These are phyloP conservation scores for Zygosaccharomyces gambellarensis DNA, from an alignment of 805 yeast genomes.

Conservation along the genomic window DNA sequence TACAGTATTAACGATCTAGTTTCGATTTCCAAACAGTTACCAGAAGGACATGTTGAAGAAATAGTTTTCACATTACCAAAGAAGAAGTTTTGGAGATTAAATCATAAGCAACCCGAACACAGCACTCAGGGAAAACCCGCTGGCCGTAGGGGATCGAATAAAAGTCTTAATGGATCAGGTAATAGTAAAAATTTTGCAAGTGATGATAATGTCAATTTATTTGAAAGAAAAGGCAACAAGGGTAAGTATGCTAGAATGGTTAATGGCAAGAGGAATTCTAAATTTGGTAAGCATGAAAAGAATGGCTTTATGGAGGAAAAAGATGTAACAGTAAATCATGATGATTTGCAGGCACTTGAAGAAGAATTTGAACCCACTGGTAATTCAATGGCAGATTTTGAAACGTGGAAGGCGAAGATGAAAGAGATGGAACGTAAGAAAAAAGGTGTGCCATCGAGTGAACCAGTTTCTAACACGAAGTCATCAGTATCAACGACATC, in stretches of 20 bases:
- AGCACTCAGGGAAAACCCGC: constrained; percentile 13
- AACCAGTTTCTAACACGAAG: constrained; percentile 1
- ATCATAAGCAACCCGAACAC: constrained; percentile 26
- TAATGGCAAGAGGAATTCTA: constrained; percentile 14
- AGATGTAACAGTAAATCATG: constrained; percentile 28
- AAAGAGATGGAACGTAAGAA: constrained; percentile 36
- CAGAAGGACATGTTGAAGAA: constrained; percentile 32
- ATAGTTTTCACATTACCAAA: constrained; percentile 41
- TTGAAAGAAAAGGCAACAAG: constrained; percentile 22
- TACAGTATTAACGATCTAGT: constrained; percentile 31
- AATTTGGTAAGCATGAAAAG: constrained; percentile 14
- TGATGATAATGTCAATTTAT: constrained; percentile 8
- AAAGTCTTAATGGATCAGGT: constrained; percentile 11
- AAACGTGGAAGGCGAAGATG: constrained; percentile 38
- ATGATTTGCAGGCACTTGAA: constrained; percentile 34
- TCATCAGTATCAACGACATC: constrained; percentile 17
- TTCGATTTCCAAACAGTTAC: constrained; percentile 17
- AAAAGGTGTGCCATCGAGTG: constrained; percentile 24
- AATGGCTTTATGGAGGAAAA: constrained; percentile 22
- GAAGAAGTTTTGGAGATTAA: constrained; percentile 46
- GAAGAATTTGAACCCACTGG: constrained; percentile 33
- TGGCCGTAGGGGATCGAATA: constrained; percentile 15
- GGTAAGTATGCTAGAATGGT: constrained; percentile 12
- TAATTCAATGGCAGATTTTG: constrained; percentile 39
- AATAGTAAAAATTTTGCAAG: constrained; percentile 11